Percentiles rank a stretch among this genome's conserved stretches.
These are phyloP conservation scores for Violaceomyces palustris DNA, from an alignment of 1,284 basidiomycete species.

Conservation along the genomic window DNA sequence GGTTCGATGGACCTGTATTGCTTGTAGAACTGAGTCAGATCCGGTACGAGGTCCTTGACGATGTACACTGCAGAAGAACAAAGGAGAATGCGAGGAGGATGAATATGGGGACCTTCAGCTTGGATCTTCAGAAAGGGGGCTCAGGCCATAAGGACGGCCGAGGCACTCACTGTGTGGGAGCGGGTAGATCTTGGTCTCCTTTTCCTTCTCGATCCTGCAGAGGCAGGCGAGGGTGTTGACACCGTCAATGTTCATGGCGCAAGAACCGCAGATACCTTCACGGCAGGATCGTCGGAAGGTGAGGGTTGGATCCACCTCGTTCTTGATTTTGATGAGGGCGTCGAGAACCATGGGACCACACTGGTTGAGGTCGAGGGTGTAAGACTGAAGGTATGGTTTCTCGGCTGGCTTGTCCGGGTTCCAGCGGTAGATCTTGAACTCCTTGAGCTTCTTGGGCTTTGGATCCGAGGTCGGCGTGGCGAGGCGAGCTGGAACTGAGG, in stretches of 20 bases:
- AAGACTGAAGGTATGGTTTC: constrained; percentile 86
- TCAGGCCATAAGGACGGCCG: neutral
- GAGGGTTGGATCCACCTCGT: constrained; percentile 90
- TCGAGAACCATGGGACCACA: constrained; percentile 96
- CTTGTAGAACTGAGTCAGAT: constrained; percentile 89
- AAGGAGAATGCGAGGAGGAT: neutral
- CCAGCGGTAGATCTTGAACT: constrained; percentile 53
- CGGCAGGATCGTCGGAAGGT: constrained; percentile 95
- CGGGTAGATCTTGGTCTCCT: constrained; percentile 83
- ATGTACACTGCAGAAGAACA: constrained; percentile 74
- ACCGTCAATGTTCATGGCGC: constrained; percentile 98
- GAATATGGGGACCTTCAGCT: neutral
- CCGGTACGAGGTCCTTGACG: constrained; percentile 93
- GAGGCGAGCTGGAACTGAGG: constrained; percentile 33
- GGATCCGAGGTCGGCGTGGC: constrained; percentile 44
- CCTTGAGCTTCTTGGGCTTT: constrained; percentile 45
- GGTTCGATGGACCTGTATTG: constrained; percentile 97
- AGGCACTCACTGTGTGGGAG: constrained; percentile 73
- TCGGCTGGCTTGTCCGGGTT: constrained; percentile 90
- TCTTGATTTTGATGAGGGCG: constrained; percentile 93
- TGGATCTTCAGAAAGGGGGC: neutral
- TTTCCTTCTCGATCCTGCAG: constrained; percentile 82
- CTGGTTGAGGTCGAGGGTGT: constrained; percentile 87
- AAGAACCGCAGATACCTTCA: constrained; percentile 96
- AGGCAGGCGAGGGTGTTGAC: constrained; percentile 92